Base-by-base conservation (phyloP, 768 basidiomycete species). In the Termitomyces sp. region DNA sequence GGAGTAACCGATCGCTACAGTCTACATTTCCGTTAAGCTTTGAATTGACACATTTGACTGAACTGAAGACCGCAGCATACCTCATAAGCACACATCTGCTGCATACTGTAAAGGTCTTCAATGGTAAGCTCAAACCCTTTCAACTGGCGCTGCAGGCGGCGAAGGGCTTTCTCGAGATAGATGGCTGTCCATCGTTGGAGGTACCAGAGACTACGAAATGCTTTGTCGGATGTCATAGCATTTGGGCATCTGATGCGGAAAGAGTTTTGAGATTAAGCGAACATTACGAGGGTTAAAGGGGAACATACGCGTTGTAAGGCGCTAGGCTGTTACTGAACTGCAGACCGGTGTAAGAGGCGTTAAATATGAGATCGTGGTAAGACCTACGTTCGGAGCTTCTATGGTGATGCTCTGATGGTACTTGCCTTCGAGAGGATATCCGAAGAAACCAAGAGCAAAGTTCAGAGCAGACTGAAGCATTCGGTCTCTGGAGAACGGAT, bases 1-100 rank as follows among this genome's bases (percentile, higher is more conserved):
- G 16, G 92, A 94, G 68, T 93, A 95, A 12, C 93, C 94, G 12
- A 95, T 78, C 0, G 93, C 90, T 47, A 96, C 95, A 16, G 95
- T 94, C 89, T 46, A 46, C 15, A 46, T 7, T 46, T 16, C 15
- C 5, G 7, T 46, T 3, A 46, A 16, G 6, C 4, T 1, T 16
- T 27, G 15, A 27, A 22, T 6, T 16, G n/a, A 20, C 7, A 6
- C 45, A 46, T 16, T 24, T 8, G 15, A 46, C 6, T 27, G 24
- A 8, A 46, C 6, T 27, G 15, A 16, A 46, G 24, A 7, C 24
- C 6, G 45, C 24, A 46, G 24, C 45, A 16, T 27, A 46, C 45
- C 45, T 95, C 93, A 64, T 93, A 94, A 9, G 91, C 84, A 65
- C 93, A 95, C 71, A 89, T 76, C 70, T 90, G 86, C 66, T 93